These are phyloP conservation scores for Amanita molliuscula DNA, from an alignment of 768 basidiomycete species.

Conservation along the genomic window DNA sequence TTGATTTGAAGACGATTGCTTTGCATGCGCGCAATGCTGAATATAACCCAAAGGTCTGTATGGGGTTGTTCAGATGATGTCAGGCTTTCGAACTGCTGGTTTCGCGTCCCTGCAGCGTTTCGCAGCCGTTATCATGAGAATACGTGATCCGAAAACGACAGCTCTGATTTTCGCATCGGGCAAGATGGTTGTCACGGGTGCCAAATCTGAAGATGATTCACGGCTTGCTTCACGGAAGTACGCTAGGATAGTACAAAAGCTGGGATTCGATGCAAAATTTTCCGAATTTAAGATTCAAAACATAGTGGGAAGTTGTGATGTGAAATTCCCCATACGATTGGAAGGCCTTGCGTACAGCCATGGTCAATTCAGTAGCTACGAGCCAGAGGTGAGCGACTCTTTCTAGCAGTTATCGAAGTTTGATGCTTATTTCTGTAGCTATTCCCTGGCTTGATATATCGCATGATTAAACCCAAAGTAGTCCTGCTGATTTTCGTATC, in stretches of 20 bases:
- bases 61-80: conserved; percentile 28
- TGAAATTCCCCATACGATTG: conserved; percentile 96
- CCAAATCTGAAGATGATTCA: conserved; percentile 98
- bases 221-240: conserved; percentile 96
- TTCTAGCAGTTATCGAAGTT: not conserved
- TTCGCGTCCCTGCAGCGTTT: conserved; percentile 78
- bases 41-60: conserved; percentile 99
- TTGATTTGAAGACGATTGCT: conserved; percentile 98
- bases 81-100: conserved; percentile 53
- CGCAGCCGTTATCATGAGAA: conserved; percentile 99
- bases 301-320: conserved; percentile 96
- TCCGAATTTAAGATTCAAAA: conserved; percentile 99
- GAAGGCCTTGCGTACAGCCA: conserved; percentile 97
- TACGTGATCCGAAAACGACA: conserved; percentile 99
- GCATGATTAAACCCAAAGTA: conserved; percentile 99
- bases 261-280: conserved; percentile 98
- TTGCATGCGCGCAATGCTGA: conserved; percentile 97
- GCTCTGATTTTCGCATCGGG: conserved; percentile 99
- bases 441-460: conserved; percentile 98
- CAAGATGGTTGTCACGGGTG: conserved; percentile 99
- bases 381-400: conserved; percentile 71
- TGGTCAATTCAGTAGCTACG: conserved; percentile 96
- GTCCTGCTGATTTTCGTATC: conserved; percentile 98
- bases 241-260: conserved; percentile 97
- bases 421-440: conserved; percentile 39